A percentile compares a stretch with the other conserved stretches of the same genome.
Conservation (phyloP, 75 land plant species). For the Sequoiadendron giganteum region DNA sequence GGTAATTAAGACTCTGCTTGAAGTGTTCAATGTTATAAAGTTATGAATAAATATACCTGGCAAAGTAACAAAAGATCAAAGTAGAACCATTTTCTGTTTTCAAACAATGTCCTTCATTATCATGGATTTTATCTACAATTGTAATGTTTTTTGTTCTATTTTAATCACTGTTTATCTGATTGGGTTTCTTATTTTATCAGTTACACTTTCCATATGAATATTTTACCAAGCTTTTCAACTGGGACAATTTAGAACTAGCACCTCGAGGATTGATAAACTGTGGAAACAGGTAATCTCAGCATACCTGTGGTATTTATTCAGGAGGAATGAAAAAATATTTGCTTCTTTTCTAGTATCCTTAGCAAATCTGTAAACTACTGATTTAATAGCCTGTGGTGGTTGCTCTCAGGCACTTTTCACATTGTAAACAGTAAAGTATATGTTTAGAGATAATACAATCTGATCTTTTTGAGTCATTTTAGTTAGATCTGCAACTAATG, state of each 20-base stretch:
- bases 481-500: background rate
- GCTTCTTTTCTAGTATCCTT: background rate
- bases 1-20: background rate
- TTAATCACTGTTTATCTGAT: background rate
- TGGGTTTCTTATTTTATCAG: constrained; percentile 12
- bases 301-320: background rate
- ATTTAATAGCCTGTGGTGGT: background rate
- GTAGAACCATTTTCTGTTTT: background rate
- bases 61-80: background rate
- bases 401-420: background rate
- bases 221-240: constrained; percentile 26
- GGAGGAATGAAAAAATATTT: background rate
- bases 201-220: constrained; percentile 30
- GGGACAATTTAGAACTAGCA: constrained; percentile 20
- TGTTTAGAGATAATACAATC: background rate
- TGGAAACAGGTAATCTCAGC: constrained; percentile 35
- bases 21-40: background rate
- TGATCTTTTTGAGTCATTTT: background rate
- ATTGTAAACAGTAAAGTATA: background rate
- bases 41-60: background rate
- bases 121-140: background rate
- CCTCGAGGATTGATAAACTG: constrained; percentile 42
- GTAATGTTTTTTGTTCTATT: background rate
- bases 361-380: background rate
- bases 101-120: background rate